Evolutionary conservation across 345 rosid genomes (phyloP), one percentile per base, ranked within the genome.

Genomic region (Physaria fendleri): DNA sequence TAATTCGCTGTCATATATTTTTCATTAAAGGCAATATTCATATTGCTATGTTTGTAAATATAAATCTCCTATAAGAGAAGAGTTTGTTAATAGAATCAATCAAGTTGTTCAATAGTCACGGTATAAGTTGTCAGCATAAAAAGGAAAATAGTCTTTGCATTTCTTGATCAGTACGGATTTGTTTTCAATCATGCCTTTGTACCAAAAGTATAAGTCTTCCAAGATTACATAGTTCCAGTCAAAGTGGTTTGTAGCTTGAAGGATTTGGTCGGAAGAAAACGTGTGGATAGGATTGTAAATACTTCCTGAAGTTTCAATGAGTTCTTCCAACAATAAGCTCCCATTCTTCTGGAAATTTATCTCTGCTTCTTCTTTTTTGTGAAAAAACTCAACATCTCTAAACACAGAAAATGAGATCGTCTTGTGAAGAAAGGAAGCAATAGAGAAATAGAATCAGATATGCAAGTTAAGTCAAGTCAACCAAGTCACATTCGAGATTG

Each of bases 271-370:
- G 4, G 62, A 65, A 35, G 70, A 65, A 45, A 65, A 65, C 8
- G 35, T 53, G 32, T 44, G 61, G 37, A 64, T 64, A 4, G 69
- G 69, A 27, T 44, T 64, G 62, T 64, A 64, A 5, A 0, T 54
- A 54, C 69, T 62, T 54, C 69, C 62, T 34, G 69, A 33, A 43
- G 55, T 5, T 43, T 53, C 55, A 24, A 64, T 54, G 69, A 64
- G 54, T 53, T 64, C 62, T 32, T 64, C 69, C 62, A 65, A 33
- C 38, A 54, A 13, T 37, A 24, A 64, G 44, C 60, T 23, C 27
- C 60, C 68, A 12, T 52, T 32, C 53, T 42, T 23, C 9, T 64
- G 60, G 28, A 64, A 52, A 12, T 32, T 9, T 0, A 52, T 41
- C 27, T 54, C 55, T 64, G 21, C 62, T 18, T 28, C 22, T 52